Evolutionary conservation across 2,329 filamentous ascomycete genomes (phyloP), one percentile per base, ranked within the genome.

Genomic region (Botrytis fragariae): DNA sequence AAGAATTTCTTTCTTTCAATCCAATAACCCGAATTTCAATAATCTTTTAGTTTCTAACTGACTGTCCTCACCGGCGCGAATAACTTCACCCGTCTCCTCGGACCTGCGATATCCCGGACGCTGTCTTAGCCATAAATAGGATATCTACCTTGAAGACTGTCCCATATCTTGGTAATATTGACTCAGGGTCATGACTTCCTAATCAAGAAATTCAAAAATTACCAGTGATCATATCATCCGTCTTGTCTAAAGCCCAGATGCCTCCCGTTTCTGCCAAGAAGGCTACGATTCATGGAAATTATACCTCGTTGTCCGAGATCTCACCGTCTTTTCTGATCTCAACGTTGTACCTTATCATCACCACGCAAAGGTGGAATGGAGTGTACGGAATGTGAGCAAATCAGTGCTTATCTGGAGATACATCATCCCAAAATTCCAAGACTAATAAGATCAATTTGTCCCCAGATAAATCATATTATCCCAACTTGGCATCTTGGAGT

Each of bases 401-500:
- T 48, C 22, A 32, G 29, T 68, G 48, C 45, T 68, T 68, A 68
- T 68, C 65, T 57, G 32, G 25, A n/a, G 65, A 68, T 22, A 57
- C 5, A 14, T 22, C 48, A 57, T 68, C 35, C 39, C 65, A 32
- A 32, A 22, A 32, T 54, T 37, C 25, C 25, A 39, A 35, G 48
- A 57, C 65, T 57, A 42, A 68, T 57, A 14, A 68, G n/a, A 42
- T 42, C 48, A 29, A 42, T 57, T 42, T 68, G 25, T 57, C 65
- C 42, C 35, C 54, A 22, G 37, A 32, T 16, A 42, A 42, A 42
- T 37, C 25, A 57, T 3, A 57, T 10, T 42, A 57, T 32, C 35
- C 6, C 48, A 37, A 57, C 65, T 68, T 68, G 48, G 65, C 65
- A 57, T 22, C 48, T 68, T 68, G 64, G 48, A 37, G 48, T 68